Percentiles rank a stretch among this genome's conserved stretches.
phyloP scores from a whole-genome alignment of 495 filamentous ascomycete genomes.

The Daldinia caldariorum region DNA sequence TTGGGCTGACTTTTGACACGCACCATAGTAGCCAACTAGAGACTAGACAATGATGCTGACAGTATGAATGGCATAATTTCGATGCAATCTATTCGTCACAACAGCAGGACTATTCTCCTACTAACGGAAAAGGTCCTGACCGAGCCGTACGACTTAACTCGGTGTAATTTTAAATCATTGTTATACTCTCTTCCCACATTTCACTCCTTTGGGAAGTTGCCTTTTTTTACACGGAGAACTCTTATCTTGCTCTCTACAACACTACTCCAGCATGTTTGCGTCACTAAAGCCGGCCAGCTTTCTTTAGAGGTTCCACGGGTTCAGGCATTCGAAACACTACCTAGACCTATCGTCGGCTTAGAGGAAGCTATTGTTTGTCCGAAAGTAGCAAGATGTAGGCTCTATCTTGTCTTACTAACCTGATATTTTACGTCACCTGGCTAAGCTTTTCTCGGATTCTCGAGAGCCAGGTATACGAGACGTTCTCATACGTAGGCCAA shows the following conservation, averaged over 20 bases:
- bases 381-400: conserved; percentile 9
- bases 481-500: background rate
- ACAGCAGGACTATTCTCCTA: background rate
- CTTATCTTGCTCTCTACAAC: conserved; percentile 10
- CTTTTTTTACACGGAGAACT: background rate
- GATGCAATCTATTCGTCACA: background rate
- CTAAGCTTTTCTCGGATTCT: background rate
- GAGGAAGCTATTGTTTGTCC: conserved; percentile 14
- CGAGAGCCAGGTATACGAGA: background rate
- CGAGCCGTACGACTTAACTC: conserved; percentile 21
- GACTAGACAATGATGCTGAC: conserved; percentile 24
- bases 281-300: conserved; percentile 4
- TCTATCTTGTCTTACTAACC: conserved; percentile 1
- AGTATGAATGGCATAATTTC: background rate
- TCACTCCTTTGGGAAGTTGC: background rate
- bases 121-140: conserved; percentile 9
- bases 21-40: conserved; percentile 29
- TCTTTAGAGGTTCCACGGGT: background rate
- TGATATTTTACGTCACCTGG: conserved; percentile 17
- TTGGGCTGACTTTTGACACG: background rate
- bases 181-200: background rate
- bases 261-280: conserved; percentile 23
- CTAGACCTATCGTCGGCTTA: background rate
- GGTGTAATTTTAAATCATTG: conserved; percentile 29
- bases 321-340: background rate